These are phyloP conservation scores for Penicillium vulpinum DNA, from an alignment of 2,329 filamentous ascomycete species.

Conservation along the genomic window DNA sequence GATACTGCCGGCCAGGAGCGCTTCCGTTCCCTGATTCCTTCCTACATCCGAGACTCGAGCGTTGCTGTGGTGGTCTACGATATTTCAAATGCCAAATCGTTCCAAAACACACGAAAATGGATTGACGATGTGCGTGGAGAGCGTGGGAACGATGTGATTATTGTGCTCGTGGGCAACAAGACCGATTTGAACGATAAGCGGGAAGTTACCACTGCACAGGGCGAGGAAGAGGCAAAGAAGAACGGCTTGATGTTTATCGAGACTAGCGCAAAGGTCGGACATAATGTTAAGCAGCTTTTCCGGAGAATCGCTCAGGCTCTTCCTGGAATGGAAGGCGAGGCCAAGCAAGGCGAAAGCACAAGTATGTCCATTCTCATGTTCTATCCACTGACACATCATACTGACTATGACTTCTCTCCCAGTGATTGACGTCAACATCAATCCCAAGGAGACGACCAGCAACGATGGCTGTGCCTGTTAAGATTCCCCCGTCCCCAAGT, in stretches of 20 bases:
- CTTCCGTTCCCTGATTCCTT: slow-evolving; percentile 94
- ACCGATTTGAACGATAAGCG: slow-evolving; percentile 98
- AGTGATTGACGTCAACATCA: slow-evolving; percentile 96
- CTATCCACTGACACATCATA: not conserved
- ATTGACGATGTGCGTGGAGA: slow-evolving; percentile 97
- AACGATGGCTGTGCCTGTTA: slow-evolving; percentile 75
- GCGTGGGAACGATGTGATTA: slow-evolving; percentile 97
- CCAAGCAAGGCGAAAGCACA: slow-evolving; percentile 73
- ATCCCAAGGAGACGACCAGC: slow-evolving; percentile 62
- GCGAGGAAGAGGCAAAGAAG: slow-evolving; percentile 97
- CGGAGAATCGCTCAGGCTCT: slow-evolving; percentile 97
- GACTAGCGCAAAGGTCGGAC: slow-evolving; percentile 94
- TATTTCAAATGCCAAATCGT: slow-evolving; percentile 94
- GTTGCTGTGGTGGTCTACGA: slow-evolving; percentile 99
- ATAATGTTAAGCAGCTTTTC: slow-evolving; percentile 97
- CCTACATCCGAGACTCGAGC: slow-evolving; percentile 96
- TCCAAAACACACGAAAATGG: slow-evolving; percentile 99
- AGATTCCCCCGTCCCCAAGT: slow-evolving; percentile 15
- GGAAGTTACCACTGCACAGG: slow-evolving; percentile 93
- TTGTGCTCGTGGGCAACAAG: slow-evolving; percentile 98
- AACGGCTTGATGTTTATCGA: slow-evolving; percentile 99
- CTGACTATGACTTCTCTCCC: slow-evolving; percentile 26
- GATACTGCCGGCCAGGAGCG: slow-evolving; percentile 97
- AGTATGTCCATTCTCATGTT: slow-evolving; percentile 59
- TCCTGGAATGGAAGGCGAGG: slow-evolving; percentile 93